Evolutionary conservation across 345 rosid genomes (phyloP).

Genomic region (Boechera divaricarpa): DNA sequence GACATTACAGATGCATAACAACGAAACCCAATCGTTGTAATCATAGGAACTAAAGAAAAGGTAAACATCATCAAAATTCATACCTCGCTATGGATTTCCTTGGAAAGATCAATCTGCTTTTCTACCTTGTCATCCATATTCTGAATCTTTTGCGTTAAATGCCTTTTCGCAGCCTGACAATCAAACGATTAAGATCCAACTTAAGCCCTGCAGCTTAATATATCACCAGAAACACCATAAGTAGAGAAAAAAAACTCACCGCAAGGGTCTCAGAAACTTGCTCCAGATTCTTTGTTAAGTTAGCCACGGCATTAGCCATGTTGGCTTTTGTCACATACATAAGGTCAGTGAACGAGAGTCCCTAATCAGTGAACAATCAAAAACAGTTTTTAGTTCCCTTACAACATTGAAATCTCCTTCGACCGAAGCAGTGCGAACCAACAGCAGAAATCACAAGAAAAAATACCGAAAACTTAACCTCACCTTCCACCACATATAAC

Average conservation of each 20-base stretch:
- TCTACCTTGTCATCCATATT: conserved; percentile 87
- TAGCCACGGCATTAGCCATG: conserved; percentile 85
- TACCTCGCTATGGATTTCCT: conserved; percentile 63
- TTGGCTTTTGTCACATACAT: conserved; percentile 85
- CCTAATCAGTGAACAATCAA: conserved; percentile 52
- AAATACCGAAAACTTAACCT: neutral
- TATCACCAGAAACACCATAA: conserved; percentile 3
- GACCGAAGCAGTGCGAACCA: neutral
- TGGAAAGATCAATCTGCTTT: conserved; percentile 73
- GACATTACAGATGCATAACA: conserved; percentile 13
- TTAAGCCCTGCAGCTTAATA: neutral
- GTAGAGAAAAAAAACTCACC: conserved; percentile 54
- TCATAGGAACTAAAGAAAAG: neutral
- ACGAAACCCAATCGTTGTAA: neutral
- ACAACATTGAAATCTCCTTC: conserved; percentile 1
- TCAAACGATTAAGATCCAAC: conserved; percentile 20
- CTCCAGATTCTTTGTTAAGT: conserved; percentile 82
- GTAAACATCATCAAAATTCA: conserved; percentile 43
- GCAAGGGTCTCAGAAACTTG: conserved; percentile 71
- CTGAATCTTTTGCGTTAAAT: conserved; percentile 83
- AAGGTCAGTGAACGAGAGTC: conserved; percentile 81
- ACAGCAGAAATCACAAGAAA: neutral
- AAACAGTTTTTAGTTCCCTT: neutral
- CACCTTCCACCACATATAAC: conserved; percentile 99
- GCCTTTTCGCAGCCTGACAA: conserved; percentile 79